Base-by-base conservation (phyloP, 768 basidiomycete genomes). In the Hygrophorus pudorinus region DNA sequence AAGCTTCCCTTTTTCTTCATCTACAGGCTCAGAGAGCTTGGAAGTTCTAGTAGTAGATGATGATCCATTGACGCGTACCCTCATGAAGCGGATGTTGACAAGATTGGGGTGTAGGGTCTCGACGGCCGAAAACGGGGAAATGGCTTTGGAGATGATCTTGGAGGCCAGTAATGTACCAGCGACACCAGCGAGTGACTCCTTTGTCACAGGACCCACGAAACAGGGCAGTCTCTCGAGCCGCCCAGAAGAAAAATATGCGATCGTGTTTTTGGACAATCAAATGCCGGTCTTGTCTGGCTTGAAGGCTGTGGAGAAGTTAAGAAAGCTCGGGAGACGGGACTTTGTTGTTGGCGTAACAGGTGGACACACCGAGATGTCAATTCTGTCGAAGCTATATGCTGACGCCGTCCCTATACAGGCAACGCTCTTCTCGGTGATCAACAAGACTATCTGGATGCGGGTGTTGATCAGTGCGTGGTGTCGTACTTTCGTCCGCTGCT, bases 291-390 rank as follows among this genome's bases (percentile, higher is more conserved):
- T 87, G 68, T 81, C 81, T 48, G 90, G 90, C 12, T 56, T 87
- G 36, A 75, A 79, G 46, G 72, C 75, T 14, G 77, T 88, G 9
- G 58, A 70, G 44, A 79, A 74, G 57, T 63, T 92, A 31, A 66
- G 88, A 47, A 68, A 72, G 46, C 58, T 79, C 56, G 80, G 79
- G 6, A 68, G 86, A 48, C 64, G 58, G 14, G 86, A 90, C 53
- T 84, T 90, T 54, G 76, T 91, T n/a, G 82, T 89, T 13, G 85
- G 84, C 28, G 80, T 86, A 33, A 86, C 84, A 42, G 85, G 79
- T 78, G 33, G 51, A 68, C 53, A 21, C 18, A 44, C 31, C 42
- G n/a, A n/a, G n/a, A n/a, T n/a, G n/a, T n/a, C n/a, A n/a, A 14
- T 34, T 7, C 30, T 34, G 34, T 11, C 41, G 14, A 34, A 18